phyloP scores from a whole-genome alignment of 1,284 basidiomycete species.

The Leccinum huronense region DNA sequence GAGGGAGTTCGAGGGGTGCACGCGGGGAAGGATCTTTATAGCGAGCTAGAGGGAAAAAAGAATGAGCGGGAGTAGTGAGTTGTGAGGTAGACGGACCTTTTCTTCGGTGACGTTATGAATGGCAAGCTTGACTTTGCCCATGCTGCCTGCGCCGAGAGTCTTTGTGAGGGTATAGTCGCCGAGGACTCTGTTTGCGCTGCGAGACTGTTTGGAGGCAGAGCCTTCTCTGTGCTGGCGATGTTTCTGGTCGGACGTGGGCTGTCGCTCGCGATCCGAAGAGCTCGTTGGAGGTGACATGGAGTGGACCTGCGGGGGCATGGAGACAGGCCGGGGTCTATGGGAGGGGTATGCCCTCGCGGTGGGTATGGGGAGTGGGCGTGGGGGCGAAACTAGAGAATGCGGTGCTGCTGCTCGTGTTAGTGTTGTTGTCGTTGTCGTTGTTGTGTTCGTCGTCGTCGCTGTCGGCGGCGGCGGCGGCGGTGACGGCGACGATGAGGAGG shows the following conservation, averaged over 20 bases:
- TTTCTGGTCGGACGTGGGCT: conserved; percentile 35
- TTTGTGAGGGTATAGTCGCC: conserved; percentile 97
- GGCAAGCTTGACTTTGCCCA: conserved; percentile 99
- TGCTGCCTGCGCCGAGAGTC: conserved; percentile 95
- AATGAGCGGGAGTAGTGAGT: conserved; percentile 8
- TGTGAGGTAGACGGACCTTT: conserved; percentile 63
- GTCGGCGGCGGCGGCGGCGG: conserved; percentile 9
- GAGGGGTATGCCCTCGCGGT: conserved; percentile 23
- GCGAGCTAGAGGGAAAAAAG: conserved; percentile 65
- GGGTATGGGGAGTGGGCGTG: conserved; percentile 31
- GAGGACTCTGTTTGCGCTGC: conserved; percentile 62
- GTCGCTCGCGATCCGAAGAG: conserved; percentile 36
- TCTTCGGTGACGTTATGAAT: conserved; percentile 88
- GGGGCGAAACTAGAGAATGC: conserved; percentile 16
- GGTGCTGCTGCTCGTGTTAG: not conserved
- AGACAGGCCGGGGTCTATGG: conserved; percentile 58
- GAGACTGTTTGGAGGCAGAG: conserved; percentile 34
- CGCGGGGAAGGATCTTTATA: conserved; percentile 96
- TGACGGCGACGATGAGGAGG: conserved; percentile 14
- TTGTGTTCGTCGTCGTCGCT: conserved; percentile 15
- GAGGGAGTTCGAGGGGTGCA: conserved; percentile 52
- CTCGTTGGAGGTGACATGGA: conserved; percentile 33
- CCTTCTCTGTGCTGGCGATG: conserved; percentile 35
- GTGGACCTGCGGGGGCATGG: conserved; percentile 64
- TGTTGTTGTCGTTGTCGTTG: conserved; percentile 13